Percentiles rank a stretch among this genome's conserved stretches.
Evolutionary conservation across 257 asterid species (phyloP).

Genomic region (Nicotiana knightiana): DNA sequence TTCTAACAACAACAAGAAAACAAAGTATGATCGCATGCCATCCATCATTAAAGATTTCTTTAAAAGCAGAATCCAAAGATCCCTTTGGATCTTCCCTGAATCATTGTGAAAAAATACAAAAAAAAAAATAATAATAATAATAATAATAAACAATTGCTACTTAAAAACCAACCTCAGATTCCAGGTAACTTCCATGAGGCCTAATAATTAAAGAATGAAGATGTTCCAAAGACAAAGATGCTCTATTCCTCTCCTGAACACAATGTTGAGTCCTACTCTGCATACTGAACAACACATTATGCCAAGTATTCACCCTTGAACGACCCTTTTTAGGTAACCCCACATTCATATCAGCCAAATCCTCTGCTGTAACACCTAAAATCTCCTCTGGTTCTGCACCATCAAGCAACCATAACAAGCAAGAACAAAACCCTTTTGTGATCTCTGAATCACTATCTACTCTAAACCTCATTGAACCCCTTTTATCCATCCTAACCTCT

Average conservation of each 20-base stretch:
- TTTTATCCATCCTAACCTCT: conserved; percentile 28
- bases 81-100: background rate
- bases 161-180: conserved; percentile 24
- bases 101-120: background rate
- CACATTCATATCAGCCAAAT: conserved; percentile 62
- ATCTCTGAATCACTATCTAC: conserved; percentile 81
- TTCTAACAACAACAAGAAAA: background rate
- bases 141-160: background rate
- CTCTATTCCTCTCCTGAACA: conserved; percentile 24
- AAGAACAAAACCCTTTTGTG: conserved; percentile 72
- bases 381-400: conserved; percentile 64
- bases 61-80: background rate
- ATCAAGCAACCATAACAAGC: conserved; percentile 68
- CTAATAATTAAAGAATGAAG: conserved; percentile 19
- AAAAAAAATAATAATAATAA: too few species aligned
- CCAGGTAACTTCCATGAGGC: conserved; percentile 27
- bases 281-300: conserved; percentile 63
- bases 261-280: conserved; percentile 56
- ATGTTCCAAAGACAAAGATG: conserved; percentile 5
- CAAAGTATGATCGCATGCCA: conserved; percentile 1
- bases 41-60: background rate
- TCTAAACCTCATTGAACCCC: conserved; percentile 31
- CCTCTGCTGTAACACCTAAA: conserved; percentile 44
- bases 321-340: conserved; percentile 50
- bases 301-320: conserved; percentile 85